Percentiles rank a stretch among this genome's conserved stretches.
Conservation (phyloP, 805 yeast genomes). For the Metschnikowia sp. region DNA sequence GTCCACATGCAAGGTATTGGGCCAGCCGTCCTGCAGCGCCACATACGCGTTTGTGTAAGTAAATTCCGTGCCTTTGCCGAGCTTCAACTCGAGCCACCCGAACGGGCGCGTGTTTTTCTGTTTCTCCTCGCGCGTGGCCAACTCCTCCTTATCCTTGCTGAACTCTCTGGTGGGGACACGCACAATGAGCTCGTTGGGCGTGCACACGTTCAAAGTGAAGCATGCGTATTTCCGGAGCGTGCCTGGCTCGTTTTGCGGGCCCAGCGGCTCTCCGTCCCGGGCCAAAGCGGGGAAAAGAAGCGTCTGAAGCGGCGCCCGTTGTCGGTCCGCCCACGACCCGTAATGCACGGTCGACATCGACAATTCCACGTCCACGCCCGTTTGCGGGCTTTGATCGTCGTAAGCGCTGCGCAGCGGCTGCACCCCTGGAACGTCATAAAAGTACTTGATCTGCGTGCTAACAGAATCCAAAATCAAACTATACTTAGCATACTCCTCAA, state of each 20-base stretch:
- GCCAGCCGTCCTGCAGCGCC: conserved; percentile 56
- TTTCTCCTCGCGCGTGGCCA: conserved; percentile 8
- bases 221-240: conserved; percentile 52
- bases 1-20: conserved; percentile 43
- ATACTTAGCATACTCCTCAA: conserved; percentile 74
- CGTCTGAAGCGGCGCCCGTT: conserved; percentile 60
- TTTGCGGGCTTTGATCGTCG: conserved; percentile 24
- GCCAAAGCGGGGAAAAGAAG: conserved; percentile 67
- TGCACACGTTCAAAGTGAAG: conserved; percentile 51
- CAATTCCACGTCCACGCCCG: conserved; percentile 58
- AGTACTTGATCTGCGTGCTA: conserved; percentile 51
- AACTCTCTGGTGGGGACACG: conserved; percentile 82
- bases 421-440: conserved; percentile 69
- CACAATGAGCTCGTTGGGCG: conserved; percentile 63
- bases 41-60: conserved; percentile 46
- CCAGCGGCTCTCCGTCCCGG: conserved; percentile 46
- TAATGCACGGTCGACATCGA: conserved; percentile 67
- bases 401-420: neutral
- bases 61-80: conserved; percentile 51
- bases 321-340: conserved; percentile 97
- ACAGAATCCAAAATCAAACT: conserved; percentile 66
- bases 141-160: conserved; percentile 59
- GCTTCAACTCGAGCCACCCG: conserved; percentile 86
- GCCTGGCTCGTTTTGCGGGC: conserved; percentile 38
- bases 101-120: conserved; percentile 45